phyloP scores from a whole-genome alignment of 305 asterid species.

The Fraxinus sp. region DNA sequence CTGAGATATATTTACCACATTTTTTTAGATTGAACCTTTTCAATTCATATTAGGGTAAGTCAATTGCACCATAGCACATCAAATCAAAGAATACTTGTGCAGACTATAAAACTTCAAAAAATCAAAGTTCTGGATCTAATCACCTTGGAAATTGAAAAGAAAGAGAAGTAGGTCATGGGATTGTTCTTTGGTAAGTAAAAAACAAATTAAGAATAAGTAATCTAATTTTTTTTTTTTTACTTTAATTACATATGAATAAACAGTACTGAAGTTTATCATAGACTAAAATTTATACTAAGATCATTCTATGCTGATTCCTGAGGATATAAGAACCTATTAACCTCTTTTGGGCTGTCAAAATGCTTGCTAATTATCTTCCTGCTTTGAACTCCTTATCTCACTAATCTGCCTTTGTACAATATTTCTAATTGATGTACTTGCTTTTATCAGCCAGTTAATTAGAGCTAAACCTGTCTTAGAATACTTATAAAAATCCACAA shows the following conservation, averaged over 20 bases:
- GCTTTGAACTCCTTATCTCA: neutral
- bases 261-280: neutral
- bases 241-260: neutral
- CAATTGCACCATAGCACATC: neutral
- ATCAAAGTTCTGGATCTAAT: neutral
- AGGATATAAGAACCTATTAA: slow-evolving; percentile 1
- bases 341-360: neutral
- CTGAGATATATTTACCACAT: neutral
- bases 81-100: neutral
- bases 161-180: neutral
- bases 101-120: neutral
- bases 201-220: neutral
- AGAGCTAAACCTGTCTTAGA: neutral
- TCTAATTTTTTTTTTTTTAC: neutral
- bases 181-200: neutral
- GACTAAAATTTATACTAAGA: neutral
- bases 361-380: neutral
- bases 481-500: neutral
- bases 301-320: neutral
- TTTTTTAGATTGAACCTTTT: neutral
- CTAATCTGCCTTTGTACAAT: neutral
- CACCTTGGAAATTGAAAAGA: neutral
- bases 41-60: neutral
- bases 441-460: neutral
- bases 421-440: neutral